Base-by-base conservation (phyloP, 768 basidiomycete genomes). In the Suillus bovinus region DNA sequence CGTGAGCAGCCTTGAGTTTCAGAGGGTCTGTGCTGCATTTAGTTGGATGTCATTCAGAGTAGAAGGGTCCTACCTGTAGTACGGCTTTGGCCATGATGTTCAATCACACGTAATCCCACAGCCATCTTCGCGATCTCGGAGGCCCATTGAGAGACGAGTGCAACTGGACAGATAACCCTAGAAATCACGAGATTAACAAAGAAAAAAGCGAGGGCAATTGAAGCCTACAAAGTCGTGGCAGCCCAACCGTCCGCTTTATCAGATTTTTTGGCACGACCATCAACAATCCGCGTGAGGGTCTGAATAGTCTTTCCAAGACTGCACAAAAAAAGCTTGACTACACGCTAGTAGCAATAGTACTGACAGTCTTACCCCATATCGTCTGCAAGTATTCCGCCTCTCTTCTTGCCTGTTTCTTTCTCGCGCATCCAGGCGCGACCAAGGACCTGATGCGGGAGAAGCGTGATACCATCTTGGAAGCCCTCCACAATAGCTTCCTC, bases 241-340 rank as follows among this genome's bases (percentile, higher is more conserved):
- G 86, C 82, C 82, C 84, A 96, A 0, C 93, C 92, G 16, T 86
- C 87, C 24, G 81, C 81, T 65, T 80, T 83, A 68, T 96, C 92
- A 5, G 83, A 81, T 63, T 86, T 86, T 22, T 80, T 84, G 9
- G 91, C 84, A 5, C 85, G 82, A 0, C 93, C 91, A 60, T 95
- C 93, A 0, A 93, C 86, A 46, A 99, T 96, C 1, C 94, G 85
- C 0, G 90, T 83, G 14, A 99, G 78, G 0, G 92, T 91, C 70
- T 99, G 96, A 27, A 98, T 91, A 0, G 97, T 99, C 77, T 95
- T 94, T 1, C 91, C 91, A 1, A 93, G 80, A 63, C 90, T 91
- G 59, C 7, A 22, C 38, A 44, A n/a, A 33, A 49, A 36, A 47
- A 11, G 11, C 5, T 20, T 56, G 14, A 39, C 3, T 39, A 39